phyloP scores from a whole-genome alignment of 192 early-diverging fungal genomes.

The Coemansia sp. region DNA sequence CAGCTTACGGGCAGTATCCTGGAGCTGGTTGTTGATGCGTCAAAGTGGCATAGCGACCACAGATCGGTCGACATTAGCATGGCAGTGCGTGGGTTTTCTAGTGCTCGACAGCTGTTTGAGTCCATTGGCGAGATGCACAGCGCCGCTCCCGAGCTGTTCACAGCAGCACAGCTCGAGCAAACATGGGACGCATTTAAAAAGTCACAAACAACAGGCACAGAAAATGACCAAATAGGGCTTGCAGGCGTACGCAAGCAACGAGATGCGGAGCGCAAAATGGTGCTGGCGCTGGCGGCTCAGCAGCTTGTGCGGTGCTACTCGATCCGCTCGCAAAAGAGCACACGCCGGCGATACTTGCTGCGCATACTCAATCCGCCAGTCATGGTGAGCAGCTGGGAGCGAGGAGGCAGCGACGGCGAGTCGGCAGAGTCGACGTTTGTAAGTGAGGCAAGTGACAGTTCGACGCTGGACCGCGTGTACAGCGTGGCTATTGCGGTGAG shows the following conservation, averaged over 20 bases:
- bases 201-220: neutral
- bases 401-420: neutral
- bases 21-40: conserved; percentile 46
- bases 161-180: conserved; percentile 2
- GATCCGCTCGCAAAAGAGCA: conserved; percentile 24
- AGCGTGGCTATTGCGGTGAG: conserved; percentile 30
- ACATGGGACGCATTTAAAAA: neutral
- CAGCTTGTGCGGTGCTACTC: conserved; percentile 41
- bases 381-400: neutral
- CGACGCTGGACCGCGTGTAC: conserved; percentile 10
- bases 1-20: conserved; percentile 27
- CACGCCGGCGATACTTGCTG: conserved; percentile 28
- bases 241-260: neutral
- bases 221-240: neutral
- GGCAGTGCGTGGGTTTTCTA: conserved; percentile 9
- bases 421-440: neutral
- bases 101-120: conserved; percentile 12
- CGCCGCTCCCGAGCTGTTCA: conserved; percentile 45
- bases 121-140: conserved; percentile 18
- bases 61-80: conserved; percentile 15
- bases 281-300: conserved; percentile 4
- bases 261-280: conserved; percentile 1
- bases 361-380: conserved; percentile 40
- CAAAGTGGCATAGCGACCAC: conserved; percentile 23
- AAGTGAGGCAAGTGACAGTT: neutral